A percentile compares a stretch with the other conserved stretches of the same genome.
phyloP scores from a whole-genome alignment of 768 basidiomycete genomes.

The Hygrophorus russula region DNA sequence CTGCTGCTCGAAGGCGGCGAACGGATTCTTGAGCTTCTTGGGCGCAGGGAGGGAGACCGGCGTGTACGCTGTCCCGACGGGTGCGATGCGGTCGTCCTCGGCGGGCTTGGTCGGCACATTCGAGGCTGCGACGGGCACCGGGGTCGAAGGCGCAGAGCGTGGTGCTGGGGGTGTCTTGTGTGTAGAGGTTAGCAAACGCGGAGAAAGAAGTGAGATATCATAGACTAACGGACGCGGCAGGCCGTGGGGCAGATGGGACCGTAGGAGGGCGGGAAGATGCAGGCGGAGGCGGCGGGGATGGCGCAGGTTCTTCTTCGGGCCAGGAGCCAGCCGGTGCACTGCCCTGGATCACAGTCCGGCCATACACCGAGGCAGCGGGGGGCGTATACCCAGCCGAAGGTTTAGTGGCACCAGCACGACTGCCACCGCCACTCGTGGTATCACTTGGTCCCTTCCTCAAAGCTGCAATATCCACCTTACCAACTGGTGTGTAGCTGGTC shows the following conservation, averaged over 20 bases:
- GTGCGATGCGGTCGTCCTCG: conserved; percentile 75
- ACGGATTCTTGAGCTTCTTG: conserved; percentile 81
- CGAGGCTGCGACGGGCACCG: conserved; percentile 31
- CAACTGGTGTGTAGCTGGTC: conserved; percentile 65
- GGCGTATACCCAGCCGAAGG: conserved; percentile 24
- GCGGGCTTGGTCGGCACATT: conserved; percentile 51
- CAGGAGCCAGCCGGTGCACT: conserved; percentile 47
- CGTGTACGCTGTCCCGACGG: conserved; percentile 80
- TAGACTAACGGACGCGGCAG: conserved; percentile 24
- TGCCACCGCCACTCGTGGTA: conserved; percentile 11
- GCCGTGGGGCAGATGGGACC: conserved; percentile 29
- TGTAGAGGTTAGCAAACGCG: too few relatives aligned
- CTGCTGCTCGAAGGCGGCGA: conserved; percentile 49
- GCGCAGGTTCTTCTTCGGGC: conserved; percentile 34
- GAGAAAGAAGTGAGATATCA: neutral
- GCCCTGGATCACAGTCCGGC: conserved; percentile 19
- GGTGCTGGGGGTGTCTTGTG: neutral
- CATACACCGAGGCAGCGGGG: neutral
- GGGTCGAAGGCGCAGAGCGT: conserved; percentile 16
- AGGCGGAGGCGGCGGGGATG: conserved; percentile 28
- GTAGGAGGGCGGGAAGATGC: conserved; percentile 37
- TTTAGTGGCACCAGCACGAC: conserved; percentile 25
- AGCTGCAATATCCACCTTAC: conserved; percentile 57
- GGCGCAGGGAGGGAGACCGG: conserved; percentile 81
- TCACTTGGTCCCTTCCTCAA: conserved; percentile 27